Evolutionary conservation across 2,329 filamentous ascomycete species (phyloP), one percentile per base, ranked within the genome.

Genomic region (Karstenula rhodostoma): DNA sequence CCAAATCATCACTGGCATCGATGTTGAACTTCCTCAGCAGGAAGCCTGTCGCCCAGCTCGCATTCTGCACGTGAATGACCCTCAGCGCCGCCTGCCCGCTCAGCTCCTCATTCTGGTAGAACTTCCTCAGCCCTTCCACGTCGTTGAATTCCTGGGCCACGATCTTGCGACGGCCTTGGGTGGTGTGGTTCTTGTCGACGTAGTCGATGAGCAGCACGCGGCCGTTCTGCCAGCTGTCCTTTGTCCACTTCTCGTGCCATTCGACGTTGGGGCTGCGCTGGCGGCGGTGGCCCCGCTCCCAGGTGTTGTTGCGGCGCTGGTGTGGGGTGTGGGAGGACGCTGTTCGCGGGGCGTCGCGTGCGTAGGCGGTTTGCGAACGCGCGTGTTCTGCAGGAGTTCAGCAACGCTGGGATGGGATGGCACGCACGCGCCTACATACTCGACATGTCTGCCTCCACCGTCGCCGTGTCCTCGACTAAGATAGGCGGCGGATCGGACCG

Each of bases 1-100:
- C 77, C 4, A 83, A 67, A 55, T 84, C 81, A 56, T 78, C 74
- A 44, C 77, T 78, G 49, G 82, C 77, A 57, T 82, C 77, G 60
- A 86, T 85, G 56, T 84, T 83, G 73, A 83, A 86, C 63, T 85
- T 86, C 29, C 78, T 73, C 35, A 85, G 71, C 2, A 86, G 70
- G 61, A 80, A 85, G 2, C 73, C 73, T 35, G 78, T 80, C 0
- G 84, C 84, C 82, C 83, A 85, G 8, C 73, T 72, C 7, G 83
- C 83, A 61, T 86, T 85, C 67, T 86, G 84, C 4, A 85, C 81
- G 61, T 86, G 84, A 2, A 78, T 77, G n/a, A 80, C 74, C 7
- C 78, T 64, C 29, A 79, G 67, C 13, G 76, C 74, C 35, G 78
- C 74, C 58, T 77, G 72, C 19, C 72, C 65, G 3, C 73, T 71